Conservation (phyloP, 352 stramenopile genomes). For the Phytophthora pluvialis region DNA sequence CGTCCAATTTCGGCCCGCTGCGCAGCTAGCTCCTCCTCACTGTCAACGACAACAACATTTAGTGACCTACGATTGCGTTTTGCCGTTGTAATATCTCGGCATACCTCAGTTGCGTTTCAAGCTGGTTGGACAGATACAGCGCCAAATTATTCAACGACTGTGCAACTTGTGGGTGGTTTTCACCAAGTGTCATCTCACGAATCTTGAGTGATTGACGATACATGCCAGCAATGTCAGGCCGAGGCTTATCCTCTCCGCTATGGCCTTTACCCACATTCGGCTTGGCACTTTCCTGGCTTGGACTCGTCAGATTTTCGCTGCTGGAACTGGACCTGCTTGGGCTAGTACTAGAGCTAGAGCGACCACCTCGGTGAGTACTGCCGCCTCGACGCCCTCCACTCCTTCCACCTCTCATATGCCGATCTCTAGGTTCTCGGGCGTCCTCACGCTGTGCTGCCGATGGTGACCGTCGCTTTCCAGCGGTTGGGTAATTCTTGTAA, state of each 20-base stretch:
- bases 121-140: constrained; percentile 70
- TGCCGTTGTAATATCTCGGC: background rate
- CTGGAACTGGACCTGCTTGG: constrained; percentile 44
- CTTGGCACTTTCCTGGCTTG: constrained; percentile 21
- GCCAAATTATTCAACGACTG: constrained; percentile 86
- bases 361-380: constrained; percentile 14
- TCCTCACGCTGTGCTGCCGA: constrained; percentile 33
- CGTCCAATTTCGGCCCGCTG: constrained; percentile 62
- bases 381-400: constrained; percentile 14
- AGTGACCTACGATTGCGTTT: background rate
- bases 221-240: constrained; percentile 69
- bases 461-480: constrained; percentile 37
- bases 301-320: constrained; percentile 31
- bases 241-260: constrained; percentile 21
- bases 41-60: constrained; percentile 15
- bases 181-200: constrained; percentile 64
- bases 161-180: constrained; percentile 78
- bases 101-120: constrained; percentile 66
- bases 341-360: constrained; percentile 28
- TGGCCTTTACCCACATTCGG: background rate
- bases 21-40: constrained; percentile 43
- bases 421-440: constrained; percentile 26
- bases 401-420: constrained; percentile 22
- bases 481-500: constrained; percentile 73
- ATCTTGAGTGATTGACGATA: constrained; percentile 84